Evolutionary conservation across 768 basidiomycete genomes (phyloP).

Genomic region (Vararia minispora): DNA sequence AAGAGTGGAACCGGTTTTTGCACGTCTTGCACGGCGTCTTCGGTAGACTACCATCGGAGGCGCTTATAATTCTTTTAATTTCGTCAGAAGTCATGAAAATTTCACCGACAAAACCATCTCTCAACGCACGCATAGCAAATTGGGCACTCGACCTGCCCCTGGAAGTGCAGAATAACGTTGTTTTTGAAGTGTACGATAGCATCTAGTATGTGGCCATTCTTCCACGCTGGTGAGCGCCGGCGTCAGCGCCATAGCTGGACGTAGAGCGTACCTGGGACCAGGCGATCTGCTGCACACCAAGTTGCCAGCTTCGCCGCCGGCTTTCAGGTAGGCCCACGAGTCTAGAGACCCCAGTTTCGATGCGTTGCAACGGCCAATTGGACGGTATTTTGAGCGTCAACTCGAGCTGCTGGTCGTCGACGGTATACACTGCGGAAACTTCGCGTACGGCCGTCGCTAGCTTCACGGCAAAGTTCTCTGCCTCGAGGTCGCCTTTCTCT

Average conservation of each 20-base stretch:
- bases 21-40: constrained; percentile 90
- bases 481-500: constrained; percentile 40
- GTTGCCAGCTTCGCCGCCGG: constrained; percentile 88
- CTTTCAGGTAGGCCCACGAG: constrained; percentile 83
- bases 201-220: constrained; percentile 89
- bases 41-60: constrained; percentile 80
- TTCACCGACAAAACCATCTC: neutral
- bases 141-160: constrained; percentile 92
- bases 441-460: constrained; percentile 66
- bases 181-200: constrained; percentile 86
- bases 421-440: constrained; percentile 71
- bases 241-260: neutral
- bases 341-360: constrained; percentile 81
- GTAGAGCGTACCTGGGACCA: constrained; percentile 62
- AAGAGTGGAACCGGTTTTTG: constrained; percentile 88
- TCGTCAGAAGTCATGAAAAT: neutral
- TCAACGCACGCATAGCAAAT: constrained; percentile 88
- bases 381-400: constrained; percentile 74
- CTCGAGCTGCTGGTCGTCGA: constrained; percentile 93
- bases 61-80: constrained; percentile 67
- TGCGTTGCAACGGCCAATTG: constrained; percentile 84
- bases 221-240: no score
- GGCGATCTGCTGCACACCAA: constrained; percentile 85
- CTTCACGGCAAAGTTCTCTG: constrained; percentile 75
- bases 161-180: constrained; percentile 88